phyloP scores from a whole-genome alignment of 164 flowering plant genomes.

The Berberis thunbergii region DNA sequence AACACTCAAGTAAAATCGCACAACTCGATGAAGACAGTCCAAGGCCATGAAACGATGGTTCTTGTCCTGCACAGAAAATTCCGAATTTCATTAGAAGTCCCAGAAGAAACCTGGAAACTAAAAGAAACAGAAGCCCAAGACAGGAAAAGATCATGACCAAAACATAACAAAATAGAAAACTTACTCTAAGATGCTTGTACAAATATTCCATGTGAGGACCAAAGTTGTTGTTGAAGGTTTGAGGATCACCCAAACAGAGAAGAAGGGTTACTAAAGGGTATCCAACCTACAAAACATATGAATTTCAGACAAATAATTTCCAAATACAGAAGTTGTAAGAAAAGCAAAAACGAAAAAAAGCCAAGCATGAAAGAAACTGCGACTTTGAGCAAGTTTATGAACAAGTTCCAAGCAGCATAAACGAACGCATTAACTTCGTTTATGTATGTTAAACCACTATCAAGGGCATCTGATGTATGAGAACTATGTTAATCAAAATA shows the following conservation, averaged over 20 bases:
- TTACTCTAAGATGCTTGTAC: conserved; percentile 89
- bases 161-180: conserved; percentile 13
- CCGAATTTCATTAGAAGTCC: conserved; percentile 7
- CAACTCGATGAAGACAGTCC: conserved; percentile 95
- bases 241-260: conserved; percentile 97
- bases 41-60: conserved; percentile 97
- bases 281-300: conserved; percentile 57
- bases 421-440: too few relatives aligned
- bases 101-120: not conserved
- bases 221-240: conserved; percentile 65
- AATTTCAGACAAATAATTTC: not conserved
- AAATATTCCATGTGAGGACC: conserved; percentile 92
- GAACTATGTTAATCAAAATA: too few relatives aligned
- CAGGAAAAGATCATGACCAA: not conserved
- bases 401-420: too few relatives aligned
- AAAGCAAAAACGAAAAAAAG: not conserved
- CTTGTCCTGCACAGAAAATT: conserved; percentile 66
- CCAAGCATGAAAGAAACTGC: conserved; percentile 5
- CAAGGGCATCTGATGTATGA: too few relatives aligned
- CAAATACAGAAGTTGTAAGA: not conserved
- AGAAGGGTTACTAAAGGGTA: conserved; percentile 97
- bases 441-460: too few relatives aligned
- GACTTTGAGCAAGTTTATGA: not conserved
- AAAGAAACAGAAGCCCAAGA: not conserved
- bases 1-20: conserved; percentile 84